Conservation (phyloP, 169 alveolate genomes). For the Miamiensis avidus region DNA sequence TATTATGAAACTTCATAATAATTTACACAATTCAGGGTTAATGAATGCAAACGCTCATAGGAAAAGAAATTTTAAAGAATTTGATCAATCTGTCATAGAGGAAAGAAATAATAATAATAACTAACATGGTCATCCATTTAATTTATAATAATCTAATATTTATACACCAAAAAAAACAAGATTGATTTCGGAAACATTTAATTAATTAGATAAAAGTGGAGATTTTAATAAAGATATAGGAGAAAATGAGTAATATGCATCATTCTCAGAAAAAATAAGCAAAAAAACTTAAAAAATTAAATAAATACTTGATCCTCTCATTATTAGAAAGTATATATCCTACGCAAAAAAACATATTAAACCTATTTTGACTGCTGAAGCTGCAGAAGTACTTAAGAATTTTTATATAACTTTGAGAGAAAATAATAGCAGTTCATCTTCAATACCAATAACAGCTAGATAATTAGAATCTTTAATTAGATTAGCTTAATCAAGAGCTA, state of each 20-base stretch:
- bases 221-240: conserved; percentile 21
- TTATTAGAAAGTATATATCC: conserved; percentile 50
- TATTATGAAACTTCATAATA: conserved; percentile 52
- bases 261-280: conserved; percentile 33
- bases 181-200: conserved; percentile 9
- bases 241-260: conserved; percentile 29
- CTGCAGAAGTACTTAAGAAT: conserved; percentile 50
- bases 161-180: neutral
- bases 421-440: conserved; percentile 45
- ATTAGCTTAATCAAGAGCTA: conserved; percentile 92
- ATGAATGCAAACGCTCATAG: conserved; percentile 47
- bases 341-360: conserved; percentile 47
- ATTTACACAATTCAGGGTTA: conserved; percentile 37
- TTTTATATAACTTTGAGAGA: conserved; percentile 61
- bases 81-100: too few species aligned
- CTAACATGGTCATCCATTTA: neutral
- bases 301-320: conserved; percentile 34
- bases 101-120: too few species aligned
- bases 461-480: conserved; percentile 91
- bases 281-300: conserved; percentile 1
- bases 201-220: conserved; percentile 50
- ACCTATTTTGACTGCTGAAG: conserved; percentile 54
- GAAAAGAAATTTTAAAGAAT: too few species aligned
- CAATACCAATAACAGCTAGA: conserved; percentile 88
- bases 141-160: too few species aligned